Percentiles rank a stretch among this genome's conserved stretches.
Evolutionary conservation across 768 basidiomycete species (phyloP).

Genomic region (Hypholoma sublateritium): DNA sequence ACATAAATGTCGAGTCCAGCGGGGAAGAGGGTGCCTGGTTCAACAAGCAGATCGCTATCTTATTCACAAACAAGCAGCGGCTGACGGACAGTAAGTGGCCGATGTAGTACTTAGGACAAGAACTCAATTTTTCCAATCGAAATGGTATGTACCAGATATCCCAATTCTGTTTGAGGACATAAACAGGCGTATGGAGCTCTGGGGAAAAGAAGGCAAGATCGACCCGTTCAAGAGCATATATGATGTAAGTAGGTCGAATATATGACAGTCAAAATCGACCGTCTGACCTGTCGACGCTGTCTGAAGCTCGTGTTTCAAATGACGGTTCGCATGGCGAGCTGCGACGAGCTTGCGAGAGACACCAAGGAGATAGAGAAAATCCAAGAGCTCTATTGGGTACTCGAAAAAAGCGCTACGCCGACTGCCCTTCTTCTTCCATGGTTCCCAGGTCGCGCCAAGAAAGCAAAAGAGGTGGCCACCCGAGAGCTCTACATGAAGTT

Average conservation of each 20-base stretch:
- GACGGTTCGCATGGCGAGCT: constrained; percentile 37
- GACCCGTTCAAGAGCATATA: constrained; percentile 31
- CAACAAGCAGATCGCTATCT: constrained; percentile 18
- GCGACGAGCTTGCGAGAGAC: constrained; percentile 32
- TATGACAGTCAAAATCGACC: neutral
- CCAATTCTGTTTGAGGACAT: constrained; percentile 24
- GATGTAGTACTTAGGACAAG: neutral
- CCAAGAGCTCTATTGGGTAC: constrained; percentile 23
- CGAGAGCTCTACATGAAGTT: constrained; percentile 29
- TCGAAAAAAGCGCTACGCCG: constrained; percentile 37
- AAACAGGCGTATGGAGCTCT: constrained; percentile 19
- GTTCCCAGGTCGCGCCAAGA: constrained; percentile 34
- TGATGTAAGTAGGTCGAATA: constrained; percentile 19
- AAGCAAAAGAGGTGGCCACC: constrained; percentile 29
- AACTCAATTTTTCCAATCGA: neutral
- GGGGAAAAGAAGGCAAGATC: constrained; percentile 26
- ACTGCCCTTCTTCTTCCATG: constrained; percentile 33
- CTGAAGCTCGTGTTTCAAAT: constrained; percentile 37
- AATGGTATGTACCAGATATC: constrained; percentile 2
- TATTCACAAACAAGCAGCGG: constrained; percentile 20
- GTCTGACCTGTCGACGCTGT: neutral
- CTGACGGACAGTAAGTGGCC: constrained; percentile 15
- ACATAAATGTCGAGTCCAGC: constrained; percentile 21
- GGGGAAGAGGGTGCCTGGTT: constrained; percentile 13
- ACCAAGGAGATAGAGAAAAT: constrained; percentile 20